A percentile compares a stretch with the other conserved stretches of the same genome.
Evolutionary conservation across 805 yeast genomes (phyloP).

Genomic region (Kodamaea restingae): DNA sequence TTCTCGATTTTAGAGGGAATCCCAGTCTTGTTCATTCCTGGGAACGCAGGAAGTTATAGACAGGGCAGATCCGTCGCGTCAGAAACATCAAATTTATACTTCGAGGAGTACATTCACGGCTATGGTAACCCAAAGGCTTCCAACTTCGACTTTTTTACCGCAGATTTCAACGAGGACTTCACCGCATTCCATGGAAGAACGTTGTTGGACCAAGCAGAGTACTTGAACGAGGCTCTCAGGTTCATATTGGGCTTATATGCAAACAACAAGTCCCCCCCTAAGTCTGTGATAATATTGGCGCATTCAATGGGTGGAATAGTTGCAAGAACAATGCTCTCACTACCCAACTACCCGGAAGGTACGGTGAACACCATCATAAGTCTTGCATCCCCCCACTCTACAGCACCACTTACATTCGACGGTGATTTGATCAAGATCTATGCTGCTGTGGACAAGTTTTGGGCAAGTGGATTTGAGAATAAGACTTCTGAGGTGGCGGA

Average conservation of each 20-base stretch:
- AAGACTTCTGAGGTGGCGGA: neutral
- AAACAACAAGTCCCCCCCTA: constrained; percentile 43
- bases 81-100: constrained; percentile 56
- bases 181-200: constrained; percentile 97
- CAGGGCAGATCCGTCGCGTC: constrained; percentile 94
- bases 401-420: constrained; percentile 91
- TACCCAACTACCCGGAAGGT: constrained; percentile 66
- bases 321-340: constrained; percentile 74
- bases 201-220: constrained; percentile 89
- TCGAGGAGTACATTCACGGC: constrained; percentile 25
- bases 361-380: constrained; percentile 84
- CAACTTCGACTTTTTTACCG: constrained; percentile 79
- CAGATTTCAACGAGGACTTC: constrained; percentile 92
- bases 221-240: constrained; percentile 77
- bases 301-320: constrained; percentile 99
- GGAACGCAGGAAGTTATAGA: constrained; percentile 91
- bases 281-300: constrained; percentile 74
- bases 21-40: constrained; percentile 93
- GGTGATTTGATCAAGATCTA: constrained; percentile 78
- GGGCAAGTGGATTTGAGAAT: constrained; percentile 60
- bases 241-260: constrained; percentile 70
- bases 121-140: constrained; percentile 21
- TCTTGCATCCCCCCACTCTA: constrained; percentile 86
- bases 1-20: constrained; percentile 51
- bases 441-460: constrained; percentile 68